Evolutionary conservation across 2,329 filamentous ascomycete species (phyloP).

Genomic region (Fusarium drepaniforme): DNA sequence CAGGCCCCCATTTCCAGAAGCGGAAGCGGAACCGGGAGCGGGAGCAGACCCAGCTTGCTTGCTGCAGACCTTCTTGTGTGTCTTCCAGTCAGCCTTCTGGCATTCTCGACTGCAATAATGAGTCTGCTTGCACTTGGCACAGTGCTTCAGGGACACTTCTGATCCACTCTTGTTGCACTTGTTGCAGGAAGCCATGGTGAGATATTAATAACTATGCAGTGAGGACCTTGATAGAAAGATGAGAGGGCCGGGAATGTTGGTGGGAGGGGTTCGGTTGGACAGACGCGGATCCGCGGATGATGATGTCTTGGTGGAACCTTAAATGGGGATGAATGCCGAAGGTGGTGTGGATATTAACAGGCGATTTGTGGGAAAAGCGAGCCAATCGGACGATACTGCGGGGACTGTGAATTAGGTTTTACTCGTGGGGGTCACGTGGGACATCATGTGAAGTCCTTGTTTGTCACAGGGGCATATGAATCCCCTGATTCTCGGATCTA

Average conservation of each 20-base stretch:
- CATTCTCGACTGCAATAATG: neutral
- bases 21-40: neutral
- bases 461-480: neutral
- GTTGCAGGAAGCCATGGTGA: neutral
- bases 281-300: neutral
- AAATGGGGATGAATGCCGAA: neutral
- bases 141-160: neutral
- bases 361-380: neutral
- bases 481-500: neutral
- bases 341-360: neutral
- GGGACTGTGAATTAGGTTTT: neutral
- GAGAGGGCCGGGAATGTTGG: neutral
- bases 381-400: neutral
- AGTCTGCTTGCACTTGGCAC: neutral
- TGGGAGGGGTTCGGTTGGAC: neutral
- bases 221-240: neutral
- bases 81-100: neutral
- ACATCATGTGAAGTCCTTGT: neutral
- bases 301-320: neutral
- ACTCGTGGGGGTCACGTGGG: neutral
- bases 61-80: neutral
- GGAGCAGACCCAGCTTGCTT: neutral
- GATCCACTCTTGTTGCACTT: neutral
- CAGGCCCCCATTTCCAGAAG: neutral
- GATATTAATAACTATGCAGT: neutral